These are phyloP conservation scores for Pseudogymnoascus sp. DNA, from an alignment of 2,329 filamentous ascomycete species.

Conservation along the genomic window DNA sequence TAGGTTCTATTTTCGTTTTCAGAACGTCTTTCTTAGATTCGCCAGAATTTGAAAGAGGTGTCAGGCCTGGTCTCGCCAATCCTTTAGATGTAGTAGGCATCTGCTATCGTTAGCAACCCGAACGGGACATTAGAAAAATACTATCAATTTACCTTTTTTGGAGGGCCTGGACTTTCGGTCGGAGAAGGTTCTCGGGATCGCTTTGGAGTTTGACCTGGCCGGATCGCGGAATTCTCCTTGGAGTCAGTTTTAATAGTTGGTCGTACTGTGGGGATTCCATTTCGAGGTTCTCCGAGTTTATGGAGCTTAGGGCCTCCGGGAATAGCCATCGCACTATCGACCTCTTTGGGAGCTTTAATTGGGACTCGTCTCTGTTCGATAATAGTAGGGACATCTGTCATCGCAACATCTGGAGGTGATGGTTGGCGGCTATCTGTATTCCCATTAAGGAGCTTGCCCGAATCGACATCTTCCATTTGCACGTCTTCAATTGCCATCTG, in stretches of 20 bases:
- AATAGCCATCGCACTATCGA: background rate
- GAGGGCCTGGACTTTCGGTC: background rate
- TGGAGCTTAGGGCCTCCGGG: background rate
- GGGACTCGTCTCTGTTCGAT: background rate
- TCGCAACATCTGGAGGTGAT: background rate
- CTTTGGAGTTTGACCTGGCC: background rate
- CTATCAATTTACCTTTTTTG: background rate
- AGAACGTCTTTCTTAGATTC: background rate
- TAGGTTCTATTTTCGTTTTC: background rate
- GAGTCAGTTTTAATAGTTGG: background rate
- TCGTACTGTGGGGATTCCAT: background rate
- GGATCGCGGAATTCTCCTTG: background rate
- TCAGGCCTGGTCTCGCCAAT: background rate
- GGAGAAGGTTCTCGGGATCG: background rate
- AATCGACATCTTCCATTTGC: slow-evolving; percentile 2
- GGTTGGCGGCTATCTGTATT: background rate
- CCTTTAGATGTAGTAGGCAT: background rate
- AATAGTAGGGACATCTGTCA: slow-evolving; percentile 5
- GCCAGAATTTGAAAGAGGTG: background rate
- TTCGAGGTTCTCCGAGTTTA: background rate
- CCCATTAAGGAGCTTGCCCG: background rate
- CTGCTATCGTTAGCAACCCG: background rate
- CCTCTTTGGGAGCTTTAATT: background rate
- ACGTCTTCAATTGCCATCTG: background rate
- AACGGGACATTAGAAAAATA: background rate